Evolutionary conservation across 441 rosid genomes (phyloP), one percentile per base, ranked within the genome.

Genomic region (Flueggea neowawraea): DNA sequence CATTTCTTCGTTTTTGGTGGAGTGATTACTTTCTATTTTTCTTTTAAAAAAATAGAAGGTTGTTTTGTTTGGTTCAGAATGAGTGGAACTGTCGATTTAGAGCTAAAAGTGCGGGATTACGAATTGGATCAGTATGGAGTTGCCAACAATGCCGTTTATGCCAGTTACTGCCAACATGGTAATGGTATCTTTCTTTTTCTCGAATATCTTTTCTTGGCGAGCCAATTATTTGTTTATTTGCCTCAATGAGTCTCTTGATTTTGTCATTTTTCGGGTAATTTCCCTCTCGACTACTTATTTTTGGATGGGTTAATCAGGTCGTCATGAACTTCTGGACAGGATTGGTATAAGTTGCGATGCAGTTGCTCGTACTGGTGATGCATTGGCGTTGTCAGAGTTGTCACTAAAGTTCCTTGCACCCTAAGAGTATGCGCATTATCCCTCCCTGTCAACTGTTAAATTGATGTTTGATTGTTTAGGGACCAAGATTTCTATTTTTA

Each of bases 91-190:
- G 67, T 80, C 36, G 91, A 83, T 48, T 53, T 80, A 43, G 93
- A 86, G 72, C 75, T 90, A 28, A 83, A 82, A 77, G 95, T 90
- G 32, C 79, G 95, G 14, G 96, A 91, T 61, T 87, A 87, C 71
- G 92, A 91, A 64, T 75, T 91, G 75, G 97, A 89, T 81, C 95
- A 87, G 63, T 91, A 74, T 66, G 91, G 98, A 52, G 98, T 89
- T 47, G 96, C 87, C 60, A 89, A 91, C 77, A 89, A 89, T 81
- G 91, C 95, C 33, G 83, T 84, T 59, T 91, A 91, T 55, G 86
- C 96, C 12, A 88, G 83, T 70, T 85, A 88, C 54, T 91, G 96
- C 69, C 91, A 88, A 77, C 89, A 85, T 66, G 90, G 86, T 80
- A 54, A 85, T 66, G 90, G 86, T 80, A 54, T 16, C 45, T 61